phyloP scores from a whole-genome alignment of 1,284 basidiomycete genomes.

The Ceratobasidium sp. region DNA sequence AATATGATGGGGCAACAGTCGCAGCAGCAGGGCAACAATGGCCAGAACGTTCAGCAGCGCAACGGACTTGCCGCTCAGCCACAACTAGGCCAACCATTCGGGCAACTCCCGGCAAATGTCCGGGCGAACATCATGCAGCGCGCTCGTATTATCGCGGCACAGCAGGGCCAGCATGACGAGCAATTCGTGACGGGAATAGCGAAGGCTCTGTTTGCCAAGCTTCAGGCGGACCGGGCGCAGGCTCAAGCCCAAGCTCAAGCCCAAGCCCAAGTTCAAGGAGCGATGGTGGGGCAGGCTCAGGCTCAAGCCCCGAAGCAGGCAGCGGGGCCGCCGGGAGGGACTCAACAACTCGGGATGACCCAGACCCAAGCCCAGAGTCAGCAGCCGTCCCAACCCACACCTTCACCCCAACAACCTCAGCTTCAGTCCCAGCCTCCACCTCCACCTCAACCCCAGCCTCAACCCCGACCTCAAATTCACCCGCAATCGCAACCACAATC shows the following conservation, averaged over 20 bases:
- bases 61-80: conserved; percentile 4
- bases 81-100: neutral
- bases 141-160: conserved; percentile 7
- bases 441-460: conserved; percentile 21
- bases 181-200: neutral
- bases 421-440: conserved; percentile 18
- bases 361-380: neutral
- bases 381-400: conserved; percentile 16
- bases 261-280: neutral
- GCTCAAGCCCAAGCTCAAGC: conserved; percentile 17
- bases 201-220: neutral
- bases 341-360: neutral
- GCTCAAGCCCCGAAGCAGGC: neutral
- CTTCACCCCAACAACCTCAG: conserved; percentile 1
- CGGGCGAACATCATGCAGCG: neutral
- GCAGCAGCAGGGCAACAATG: conserved; percentile 7
- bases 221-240: conserved; percentile 19
- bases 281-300: conserved; percentile 4
- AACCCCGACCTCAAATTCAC: conserved; percentile 14
- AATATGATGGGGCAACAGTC: conserved; percentile 8
- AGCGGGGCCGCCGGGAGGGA: neutral
- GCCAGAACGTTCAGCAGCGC: neutral
- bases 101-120: neutral
- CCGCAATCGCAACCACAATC: conserved; percentile 18
- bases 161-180: conserved; percentile 29